A percentile compares a stretch with the other conserved stretches of the same genome.
phyloP scores from a whole-genome alignment of 768 basidiomycete species.

The Suillus tomentosus region DNA sequence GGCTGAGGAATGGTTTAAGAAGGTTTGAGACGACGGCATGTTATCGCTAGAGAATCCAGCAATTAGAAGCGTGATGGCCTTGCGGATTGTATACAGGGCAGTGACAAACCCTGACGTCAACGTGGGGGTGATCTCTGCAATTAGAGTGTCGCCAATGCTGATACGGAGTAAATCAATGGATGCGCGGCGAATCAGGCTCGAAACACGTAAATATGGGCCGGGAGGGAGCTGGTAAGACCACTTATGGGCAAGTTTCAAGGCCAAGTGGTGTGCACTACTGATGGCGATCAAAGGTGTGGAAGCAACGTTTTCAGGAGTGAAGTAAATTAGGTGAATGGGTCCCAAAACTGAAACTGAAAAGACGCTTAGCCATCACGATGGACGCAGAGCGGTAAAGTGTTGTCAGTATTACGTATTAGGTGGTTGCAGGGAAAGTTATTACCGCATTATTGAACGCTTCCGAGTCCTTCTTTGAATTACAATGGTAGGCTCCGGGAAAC shows the following conservation, averaged over 20 bases:
- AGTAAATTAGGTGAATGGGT: constrained; percentile 29
- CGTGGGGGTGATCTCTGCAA: constrained; percentile 1
- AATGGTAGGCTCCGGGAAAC: neutral
- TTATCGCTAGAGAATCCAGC: constrained; percentile 34
- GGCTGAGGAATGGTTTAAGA: constrained; percentile 22
- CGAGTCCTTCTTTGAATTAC: neutral
- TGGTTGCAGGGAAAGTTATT: neutral
- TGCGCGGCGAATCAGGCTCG: constrained; percentile 31
- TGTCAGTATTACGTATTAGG: neutral
- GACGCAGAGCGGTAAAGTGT: neutral
- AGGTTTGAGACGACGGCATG: constrained; percentile 30
- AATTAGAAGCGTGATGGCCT: constrained; percentile 40
- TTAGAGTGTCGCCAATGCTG: neutral
- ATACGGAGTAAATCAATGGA: constrained; percentile 6
- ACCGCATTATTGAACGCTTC: neutral
- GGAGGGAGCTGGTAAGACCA: constrained; percentile 24
- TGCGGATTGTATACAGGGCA: constrained; percentile 30
- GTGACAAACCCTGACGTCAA: constrained; percentile 27
- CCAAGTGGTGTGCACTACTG: constrained; percentile 20
- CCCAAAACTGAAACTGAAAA: neutral
- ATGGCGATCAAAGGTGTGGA: constrained; percentile 30
- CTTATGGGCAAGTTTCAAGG: constrained; percentile 23
- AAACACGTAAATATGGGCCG: constrained; percentile 35
- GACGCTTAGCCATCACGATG: constrained; percentile 3
- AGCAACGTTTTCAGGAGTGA: constrained; percentile 37